These are phyloP conservation scores for Aspergillus piperis DNA, from an alignment of 2,329 filamentous ascomycete species.

Conservation along the genomic window DNA sequence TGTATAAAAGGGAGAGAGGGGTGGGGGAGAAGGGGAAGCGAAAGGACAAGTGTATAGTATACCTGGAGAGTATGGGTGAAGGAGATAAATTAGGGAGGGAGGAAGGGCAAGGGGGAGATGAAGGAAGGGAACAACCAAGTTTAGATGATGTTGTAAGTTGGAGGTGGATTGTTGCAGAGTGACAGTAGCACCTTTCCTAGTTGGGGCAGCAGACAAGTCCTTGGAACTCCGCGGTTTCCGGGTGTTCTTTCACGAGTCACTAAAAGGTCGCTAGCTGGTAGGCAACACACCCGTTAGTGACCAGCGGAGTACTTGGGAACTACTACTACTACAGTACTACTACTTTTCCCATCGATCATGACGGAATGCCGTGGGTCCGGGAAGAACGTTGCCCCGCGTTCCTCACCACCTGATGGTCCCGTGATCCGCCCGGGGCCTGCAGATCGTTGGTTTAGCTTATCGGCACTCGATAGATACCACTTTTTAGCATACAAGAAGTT, in stretches of 20 bases:
- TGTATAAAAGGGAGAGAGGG: background rate
- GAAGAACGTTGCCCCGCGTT: conserved; percentile 12
- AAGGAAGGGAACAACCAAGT: background rate
- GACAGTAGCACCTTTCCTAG: no score
- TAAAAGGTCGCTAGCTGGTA: background rate
- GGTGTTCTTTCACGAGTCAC: no score
- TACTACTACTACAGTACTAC: background rate
- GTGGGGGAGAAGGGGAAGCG: background rate
- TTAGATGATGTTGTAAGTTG: conserved; percentile 2
- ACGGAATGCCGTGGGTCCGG: conserved; percentile 7
- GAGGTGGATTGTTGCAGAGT: no score
- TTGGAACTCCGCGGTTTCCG: no score
- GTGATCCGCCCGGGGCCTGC: background rate
- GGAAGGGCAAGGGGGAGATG: background rate
- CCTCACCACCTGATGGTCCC: background rate
- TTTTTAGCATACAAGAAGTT: background rate
- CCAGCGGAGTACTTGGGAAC: background rate
- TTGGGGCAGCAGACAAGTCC: no score
- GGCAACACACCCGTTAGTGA: background rate
- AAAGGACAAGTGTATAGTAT: conserved; percentile 6
- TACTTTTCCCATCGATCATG: conserved; percentile 1
- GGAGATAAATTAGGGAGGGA: background rate
- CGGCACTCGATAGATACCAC: background rate
- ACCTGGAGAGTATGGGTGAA: background rate
- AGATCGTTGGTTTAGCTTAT: background rate